Conservation (phyloP, 2,329 filamentous ascomycete genomes). For the Talaromyces sp. region DNA sequence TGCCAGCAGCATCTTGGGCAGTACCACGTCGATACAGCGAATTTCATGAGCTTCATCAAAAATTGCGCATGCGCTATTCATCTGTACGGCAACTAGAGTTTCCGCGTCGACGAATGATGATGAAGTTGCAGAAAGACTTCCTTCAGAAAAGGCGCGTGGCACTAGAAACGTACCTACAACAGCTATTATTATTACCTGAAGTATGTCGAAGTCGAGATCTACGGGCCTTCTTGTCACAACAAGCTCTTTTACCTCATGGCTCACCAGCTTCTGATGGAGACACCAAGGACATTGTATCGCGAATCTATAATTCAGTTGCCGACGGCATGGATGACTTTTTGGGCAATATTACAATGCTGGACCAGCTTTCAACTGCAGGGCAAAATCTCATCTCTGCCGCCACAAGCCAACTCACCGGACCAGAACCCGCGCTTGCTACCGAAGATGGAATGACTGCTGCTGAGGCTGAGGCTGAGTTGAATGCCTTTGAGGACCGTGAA, state of each 20-base stretch:
- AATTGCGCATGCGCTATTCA: conserved; percentile 76
- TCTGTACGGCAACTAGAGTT: conserved; percentile 89
- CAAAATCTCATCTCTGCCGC: conserved; percentile 68
- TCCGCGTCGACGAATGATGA: conserved; percentile 83
- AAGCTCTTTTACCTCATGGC: conserved; percentile 69
- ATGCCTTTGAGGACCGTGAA: conserved; percentile 86
- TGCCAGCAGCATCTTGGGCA: conserved; percentile 93
- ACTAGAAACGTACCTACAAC: conserved; percentile 78
- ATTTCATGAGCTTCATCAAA: conserved; percentile 92
- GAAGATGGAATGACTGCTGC: conserved; percentile 53
- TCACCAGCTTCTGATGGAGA: conserved; percentile 63
- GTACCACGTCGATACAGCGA: conserved; percentile 93
- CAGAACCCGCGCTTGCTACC: conserved; percentile 46
- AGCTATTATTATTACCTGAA: conserved; percentile 80
- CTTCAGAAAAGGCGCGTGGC: conserved; percentile 81
- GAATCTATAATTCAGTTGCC: conserved; percentile 93
- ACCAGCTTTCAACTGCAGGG: conserved; percentile 87
- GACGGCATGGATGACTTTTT: conserved; percentile 98
- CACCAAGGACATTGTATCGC: conserved; percentile 77
- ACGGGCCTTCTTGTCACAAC: conserved; percentile 83
- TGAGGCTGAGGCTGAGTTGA: conserved; percentile 90
- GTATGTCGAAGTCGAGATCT: conserved; percentile 92
- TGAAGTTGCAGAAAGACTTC: conserved; percentile 96
- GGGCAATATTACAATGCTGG: conserved; percentile 90
- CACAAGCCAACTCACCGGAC: conserved; percentile 48